Evolutionary conservation across 1,284 basidiomycete species (phyloP), one percentile per base, ranked within the genome.

Genomic region (Naganishia cerealis): DNA sequence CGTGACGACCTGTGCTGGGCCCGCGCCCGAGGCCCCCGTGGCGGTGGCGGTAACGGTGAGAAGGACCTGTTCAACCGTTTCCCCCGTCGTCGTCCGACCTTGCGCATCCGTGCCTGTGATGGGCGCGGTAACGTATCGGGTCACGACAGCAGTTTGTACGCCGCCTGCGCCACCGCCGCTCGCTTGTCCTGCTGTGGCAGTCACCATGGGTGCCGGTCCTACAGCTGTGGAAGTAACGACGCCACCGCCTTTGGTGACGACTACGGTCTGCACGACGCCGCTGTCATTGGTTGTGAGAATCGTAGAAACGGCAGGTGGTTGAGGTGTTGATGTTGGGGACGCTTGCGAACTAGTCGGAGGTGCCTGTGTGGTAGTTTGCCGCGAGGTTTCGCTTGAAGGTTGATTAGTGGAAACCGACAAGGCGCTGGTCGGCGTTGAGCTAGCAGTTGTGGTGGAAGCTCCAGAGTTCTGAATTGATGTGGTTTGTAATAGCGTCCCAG

Each of bases 41-140:
- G 46, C 56, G 9, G 62, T 56, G 15, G 48, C 46, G 1, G 67
- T 69, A 7, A 69, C 54, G 10, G 62, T 65, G 7, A 65, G 8
- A 9, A 69, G 26, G 10, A 63, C 62, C 36, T 56, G 53, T 24
- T 63, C 67, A 1, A 54, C 36, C 13, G 21, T 21, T 33, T 54
- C 21, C 15, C 67, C 55, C 1, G 62, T 65, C 1, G 57, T 54
- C 1, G 56, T 61, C 7, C 61, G 39, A n/a, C 67, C 67, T 40
- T 63, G 59, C 3, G 53, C 59, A 26, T 68, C 46, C 6, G 59
- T 63, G 18, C 43, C 54, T n/a, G 67, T 68, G 7, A 63, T 46
- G 21, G 21, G 59, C 0, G 59, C 59, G 16, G 67, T 68, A 16
- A 68, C 67, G 55, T 57, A 68, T 48, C 57, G 53, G 33, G 67